Evolutionary conservation across 306 rosid species (phyloP).

Genomic region (Castanopsis chinensis): DNA sequence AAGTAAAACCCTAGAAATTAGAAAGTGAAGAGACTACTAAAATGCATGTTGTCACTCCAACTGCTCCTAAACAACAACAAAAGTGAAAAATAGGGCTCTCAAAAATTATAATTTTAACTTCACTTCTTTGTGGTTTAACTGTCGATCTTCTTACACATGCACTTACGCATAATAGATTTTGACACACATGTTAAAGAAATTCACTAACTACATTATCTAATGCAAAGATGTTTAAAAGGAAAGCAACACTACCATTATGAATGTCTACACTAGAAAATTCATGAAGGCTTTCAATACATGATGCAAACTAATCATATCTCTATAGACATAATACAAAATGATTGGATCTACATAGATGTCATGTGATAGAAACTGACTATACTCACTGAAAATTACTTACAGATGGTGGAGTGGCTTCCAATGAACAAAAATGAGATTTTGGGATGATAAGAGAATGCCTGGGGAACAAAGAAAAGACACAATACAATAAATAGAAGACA

Average conservation of each 20-base stretch:
- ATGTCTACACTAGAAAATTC: neutral
- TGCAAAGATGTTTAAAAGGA: neutral
- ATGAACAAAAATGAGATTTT: conserved; percentile 76
- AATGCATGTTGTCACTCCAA: neutral
- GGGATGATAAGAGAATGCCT: conserved; percentile 98
- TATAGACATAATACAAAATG: neutral
- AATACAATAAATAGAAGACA: neutral
- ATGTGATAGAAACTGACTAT: conserved; percentile 15
- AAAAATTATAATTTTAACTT: neutral
- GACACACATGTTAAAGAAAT: neutral
- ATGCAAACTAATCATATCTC: neutral
- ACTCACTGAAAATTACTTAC: conserved; percentile 54
- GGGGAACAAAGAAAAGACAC: conserved; percentile 21
- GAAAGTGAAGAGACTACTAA: too few species aligned
- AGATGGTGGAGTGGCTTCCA: conserved; percentile 84
- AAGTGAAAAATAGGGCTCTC: too few species aligned
- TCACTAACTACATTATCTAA: neutral
- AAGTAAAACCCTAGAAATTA: too few species aligned
- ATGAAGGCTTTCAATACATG: neutral
- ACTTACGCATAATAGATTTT: neutral
- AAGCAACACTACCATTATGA: neutral
- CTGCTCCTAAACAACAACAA: too few species aligned
- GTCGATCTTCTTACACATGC: neutral
- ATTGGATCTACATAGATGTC: neutral
- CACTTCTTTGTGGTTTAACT: neutral